These are phyloP conservation scores for Chytriomyces sp. DNA, from an alignment of 192 early-diverging fungal species.

Conservation along the genomic window DNA sequence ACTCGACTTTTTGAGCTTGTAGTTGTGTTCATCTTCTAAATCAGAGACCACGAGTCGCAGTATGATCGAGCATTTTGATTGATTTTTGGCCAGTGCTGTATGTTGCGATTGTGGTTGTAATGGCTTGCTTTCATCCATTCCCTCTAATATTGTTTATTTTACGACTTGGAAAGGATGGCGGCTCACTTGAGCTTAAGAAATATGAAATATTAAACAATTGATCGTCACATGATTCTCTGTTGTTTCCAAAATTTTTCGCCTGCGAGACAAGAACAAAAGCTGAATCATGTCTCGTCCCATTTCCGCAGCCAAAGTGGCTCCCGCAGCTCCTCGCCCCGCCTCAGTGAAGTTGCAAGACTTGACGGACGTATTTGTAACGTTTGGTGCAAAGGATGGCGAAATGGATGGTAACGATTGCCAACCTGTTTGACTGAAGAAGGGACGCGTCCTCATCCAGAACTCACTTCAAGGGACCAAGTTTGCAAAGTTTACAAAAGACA, in stretches of 20 bases:
- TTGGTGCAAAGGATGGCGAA: conserved; percentile 21
- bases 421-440: background rate
- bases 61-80: no score
- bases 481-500: conserved; percentile 54
- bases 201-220: no score
- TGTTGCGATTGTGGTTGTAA: no score
- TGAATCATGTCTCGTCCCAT: background rate
- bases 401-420: conserved; percentile 3
- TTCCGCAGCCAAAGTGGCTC: background rate
- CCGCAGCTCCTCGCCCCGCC: background rate
- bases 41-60: no score
- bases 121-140: no score
- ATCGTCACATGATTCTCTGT: no score
- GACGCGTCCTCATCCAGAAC: background rate
- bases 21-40: no score
- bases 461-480: conserved; percentile 36
- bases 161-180: no score
- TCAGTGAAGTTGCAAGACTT: background rate
- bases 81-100: no score
- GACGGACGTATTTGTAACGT: conserved; percentile 25
- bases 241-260: background rate
- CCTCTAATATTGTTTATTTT: no score
- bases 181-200: no score
- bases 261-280: background rate
- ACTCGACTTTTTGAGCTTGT: no score